Evolutionary conservation across 805 yeast genomes (phyloP).

Genomic region (Schwanniomyces yamadae): DNA sequence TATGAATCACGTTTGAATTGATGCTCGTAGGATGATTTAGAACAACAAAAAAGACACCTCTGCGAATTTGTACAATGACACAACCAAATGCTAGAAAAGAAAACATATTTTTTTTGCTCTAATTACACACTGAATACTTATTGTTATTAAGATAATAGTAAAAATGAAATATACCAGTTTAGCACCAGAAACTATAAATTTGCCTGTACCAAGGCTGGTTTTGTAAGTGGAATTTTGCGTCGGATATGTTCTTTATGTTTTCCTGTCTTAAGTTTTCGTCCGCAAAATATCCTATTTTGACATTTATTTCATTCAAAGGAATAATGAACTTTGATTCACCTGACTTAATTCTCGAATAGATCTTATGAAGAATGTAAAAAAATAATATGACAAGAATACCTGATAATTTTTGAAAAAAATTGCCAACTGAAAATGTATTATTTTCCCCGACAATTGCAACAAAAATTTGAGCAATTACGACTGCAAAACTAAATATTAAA

Average conservation of each 20-base stretch:
- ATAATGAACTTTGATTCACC: constrained; percentile 3
- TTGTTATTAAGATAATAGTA: no score
- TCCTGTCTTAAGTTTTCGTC: not conserved
- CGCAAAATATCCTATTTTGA: constrained; percentile 4
- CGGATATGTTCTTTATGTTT: not conserved
- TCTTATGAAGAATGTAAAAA: constrained; percentile 52
- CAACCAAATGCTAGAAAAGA: no score
- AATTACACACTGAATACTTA: no score
- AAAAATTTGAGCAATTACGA: constrained; percentile 37
- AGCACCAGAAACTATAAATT: constrained; percentile 4
- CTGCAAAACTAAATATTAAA: constrained; percentile 22
- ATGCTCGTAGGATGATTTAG: no score
- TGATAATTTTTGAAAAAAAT: constrained; percentile 55
- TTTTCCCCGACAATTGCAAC: constrained; percentile 37
- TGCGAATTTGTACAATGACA: no score
- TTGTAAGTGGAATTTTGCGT: constrained; percentile 1
- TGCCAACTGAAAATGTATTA: constrained; percentile 28
- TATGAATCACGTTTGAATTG: no score
- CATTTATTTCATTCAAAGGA: constrained; percentile 2
- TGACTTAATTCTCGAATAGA: constrained; percentile 31
- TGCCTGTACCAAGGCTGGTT: constrained; percentile 7
- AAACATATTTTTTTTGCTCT: no score
- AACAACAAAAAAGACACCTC: no score
- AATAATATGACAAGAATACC: constrained; percentile 44
- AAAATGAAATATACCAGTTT: no score